These are phyloP conservation scores for Vanderwaltozyma verrucispora DNA, from an alignment of 805 yeast genomes.

Conservation along the genomic window DNA sequence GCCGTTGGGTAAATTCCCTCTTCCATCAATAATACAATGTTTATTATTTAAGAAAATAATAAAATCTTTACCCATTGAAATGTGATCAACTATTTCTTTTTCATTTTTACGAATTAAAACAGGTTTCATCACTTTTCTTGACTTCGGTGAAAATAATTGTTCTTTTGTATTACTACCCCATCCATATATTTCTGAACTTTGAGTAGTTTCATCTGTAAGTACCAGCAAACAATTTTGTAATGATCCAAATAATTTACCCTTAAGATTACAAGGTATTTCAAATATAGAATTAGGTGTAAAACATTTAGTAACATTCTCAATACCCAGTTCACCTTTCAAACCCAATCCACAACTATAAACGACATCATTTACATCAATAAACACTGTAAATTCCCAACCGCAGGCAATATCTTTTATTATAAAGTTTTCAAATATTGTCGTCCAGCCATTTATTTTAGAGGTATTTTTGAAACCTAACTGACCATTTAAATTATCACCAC, in stretches of 20 bases:
- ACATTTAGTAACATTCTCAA: constrained; percentile 23
- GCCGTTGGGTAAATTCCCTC: constrained; percentile 14
- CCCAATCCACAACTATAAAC: constrained; percentile 56
- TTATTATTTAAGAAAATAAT: constrained; percentile 9
- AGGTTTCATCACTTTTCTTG: constrained; percentile 11
- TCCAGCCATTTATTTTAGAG: constrained; percentile 23
- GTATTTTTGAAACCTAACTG: constrained; percentile 30
- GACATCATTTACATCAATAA: constrained; percentile 33
- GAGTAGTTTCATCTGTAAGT: constrained; percentile 49
- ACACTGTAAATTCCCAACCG: constrained; percentile 71
- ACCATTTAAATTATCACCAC: constrained; percentile 50
- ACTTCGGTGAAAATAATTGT: constrained; percentile 30
- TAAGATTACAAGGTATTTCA: constrained; percentile 1
- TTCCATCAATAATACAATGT: constrained; percentile 7
- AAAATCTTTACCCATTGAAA: constrained; percentile 25
- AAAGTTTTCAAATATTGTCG: background rate
- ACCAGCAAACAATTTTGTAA: constrained; percentile 51
- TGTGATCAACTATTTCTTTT: constrained; percentile 6
- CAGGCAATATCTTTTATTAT: constrained; percentile 44
- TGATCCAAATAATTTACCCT: constrained; percentile 14
- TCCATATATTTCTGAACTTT: constrained; percentile 28
- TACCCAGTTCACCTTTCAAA: constrained; percentile 64
- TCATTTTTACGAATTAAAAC: constrained; percentile 9
- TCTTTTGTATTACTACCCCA: constrained; percentile 45
- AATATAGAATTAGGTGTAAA: constrained; percentile 7